Evolutionary conservation across 2,329 filamentous ascomycete genomes (phyloP).

Genomic region (Fusarium kyushuense): DNA sequence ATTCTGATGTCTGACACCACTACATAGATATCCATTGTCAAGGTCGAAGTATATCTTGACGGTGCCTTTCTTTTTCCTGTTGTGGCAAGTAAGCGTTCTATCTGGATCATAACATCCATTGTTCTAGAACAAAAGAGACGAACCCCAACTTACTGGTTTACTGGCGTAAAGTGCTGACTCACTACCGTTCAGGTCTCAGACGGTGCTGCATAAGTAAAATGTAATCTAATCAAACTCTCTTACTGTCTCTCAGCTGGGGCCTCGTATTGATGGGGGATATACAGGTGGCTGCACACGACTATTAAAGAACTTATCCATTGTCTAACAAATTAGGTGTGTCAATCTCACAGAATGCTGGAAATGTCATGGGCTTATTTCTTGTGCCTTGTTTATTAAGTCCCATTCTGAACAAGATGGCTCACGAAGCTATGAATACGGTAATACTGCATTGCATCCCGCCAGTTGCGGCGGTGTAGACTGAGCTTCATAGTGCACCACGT

Average conservation of each 20-base stretch:
- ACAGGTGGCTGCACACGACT: background rate
- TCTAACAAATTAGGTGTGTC: background rate
- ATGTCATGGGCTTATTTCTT: constrained; percentile 29
- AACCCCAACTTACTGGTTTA: background rate
- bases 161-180: background rate
- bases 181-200: background rate
- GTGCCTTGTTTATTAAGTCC: constrained; percentile 14
- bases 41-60: background rate
- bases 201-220: background rate
- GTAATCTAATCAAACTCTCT: background rate
- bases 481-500: constrained; percentile 5
- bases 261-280: background rate
- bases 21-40: background rate
- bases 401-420: constrained; percentile 8
- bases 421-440: constrained; percentile 19
- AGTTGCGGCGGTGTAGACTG: background rate
- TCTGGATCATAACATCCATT: background rate
- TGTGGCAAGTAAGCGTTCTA: background rate
- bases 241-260: background rate
- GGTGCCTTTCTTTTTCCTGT: background rate
- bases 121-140: constrained; percentile 2
- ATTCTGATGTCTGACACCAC: background rate
- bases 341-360: background rate
- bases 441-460: constrained; percentile 12
- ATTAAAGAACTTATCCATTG: constrained; percentile 20